These are phyloP conservation scores for Cerrena zonata DNA, from an alignment of 1,284 basidiomycete genomes.

Conservation along the genomic window DNA sequence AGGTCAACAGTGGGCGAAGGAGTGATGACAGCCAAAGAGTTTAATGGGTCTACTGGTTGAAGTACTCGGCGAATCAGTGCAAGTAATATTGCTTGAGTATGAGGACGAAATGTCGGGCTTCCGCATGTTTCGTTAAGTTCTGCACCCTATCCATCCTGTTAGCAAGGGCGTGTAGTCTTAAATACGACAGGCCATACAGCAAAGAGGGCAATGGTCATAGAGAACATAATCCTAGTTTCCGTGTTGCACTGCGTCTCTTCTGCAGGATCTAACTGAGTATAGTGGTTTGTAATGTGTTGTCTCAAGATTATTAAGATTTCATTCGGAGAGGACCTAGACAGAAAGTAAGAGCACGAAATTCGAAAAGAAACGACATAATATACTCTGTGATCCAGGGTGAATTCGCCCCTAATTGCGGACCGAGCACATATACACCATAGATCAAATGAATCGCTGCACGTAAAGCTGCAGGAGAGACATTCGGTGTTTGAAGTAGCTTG, in stretches of 20 bases:
- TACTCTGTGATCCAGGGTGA: not conserved
- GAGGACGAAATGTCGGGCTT: slow-evolving; percentile 46
- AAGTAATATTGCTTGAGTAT: slow-evolving; percentile 40
- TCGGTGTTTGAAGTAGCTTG: slow-evolving; percentile 38
- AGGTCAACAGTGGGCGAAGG: slow-evolving; percentile 34
- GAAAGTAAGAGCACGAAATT: not conserved
- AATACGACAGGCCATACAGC: slow-evolving; percentile 36
- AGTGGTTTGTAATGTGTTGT: slow-evolving; percentile 2
- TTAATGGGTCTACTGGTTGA: slow-evolving; percentile 16
- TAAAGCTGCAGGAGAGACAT: slow-evolving; percentile 52
- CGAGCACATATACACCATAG: slow-evolving; percentile 51
- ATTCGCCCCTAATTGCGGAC: slow-evolving; percentile 27
- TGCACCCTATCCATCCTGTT: too few species aligned
- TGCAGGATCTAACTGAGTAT: not conserved
- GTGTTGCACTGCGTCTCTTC: slow-evolving; percentile 1
- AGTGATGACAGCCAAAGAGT: slow-evolving; percentile 14
- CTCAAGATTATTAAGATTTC: slow-evolving; percentile 2
- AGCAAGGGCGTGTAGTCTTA: not conserved
- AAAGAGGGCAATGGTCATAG: slow-evolving; percentile 52
- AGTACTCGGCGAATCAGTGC: slow-evolving; percentile 41
- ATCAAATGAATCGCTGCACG: slow-evolving; percentile 50
- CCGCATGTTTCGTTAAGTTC: too few species aligned
- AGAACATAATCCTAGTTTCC: slow-evolving; percentile 36
- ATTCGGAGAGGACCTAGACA: not conserved
- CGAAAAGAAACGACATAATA: not conserved